Conservation (phyloP, 495 filamentous ascomycete species). For the Durotheca rogersii region DNA sequence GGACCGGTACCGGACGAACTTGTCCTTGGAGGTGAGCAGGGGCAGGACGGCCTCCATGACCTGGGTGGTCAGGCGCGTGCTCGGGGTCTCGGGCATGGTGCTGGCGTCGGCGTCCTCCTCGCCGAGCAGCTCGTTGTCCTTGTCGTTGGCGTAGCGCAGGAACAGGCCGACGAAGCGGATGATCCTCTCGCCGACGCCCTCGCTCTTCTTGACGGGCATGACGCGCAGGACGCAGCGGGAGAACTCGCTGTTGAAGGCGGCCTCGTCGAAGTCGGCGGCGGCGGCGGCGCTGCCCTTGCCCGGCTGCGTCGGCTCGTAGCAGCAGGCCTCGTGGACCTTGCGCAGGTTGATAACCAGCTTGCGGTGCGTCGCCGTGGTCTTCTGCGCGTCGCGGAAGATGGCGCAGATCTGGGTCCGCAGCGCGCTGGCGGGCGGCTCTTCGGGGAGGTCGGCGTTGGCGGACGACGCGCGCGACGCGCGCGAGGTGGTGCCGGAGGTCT, state of each 20-base stretch:
- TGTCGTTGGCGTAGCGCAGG: constrained; percentile 77
- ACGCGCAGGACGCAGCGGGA: constrained; percentile 76
- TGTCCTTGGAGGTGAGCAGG: constrained; percentile 79
- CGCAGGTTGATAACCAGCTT: constrained; percentile 84
- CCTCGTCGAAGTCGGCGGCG: constrained; percentile 66
- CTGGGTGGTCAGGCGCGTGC: constrained; percentile 68
- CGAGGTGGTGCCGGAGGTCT: constrained; percentile 57
- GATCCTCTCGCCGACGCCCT: constrained; percentile 81
- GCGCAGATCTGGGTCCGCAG: constrained; percentile 74
- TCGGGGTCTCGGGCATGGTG: constrained; percentile 75
- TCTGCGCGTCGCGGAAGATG: constrained; percentile 85
- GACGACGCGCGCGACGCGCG: constrained; percentile 63
- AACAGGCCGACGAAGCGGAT: constrained; percentile 85
- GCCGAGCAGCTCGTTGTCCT: constrained; percentile 60
- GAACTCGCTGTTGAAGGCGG: constrained; percentile 85
- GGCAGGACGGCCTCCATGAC: constrained; percentile 69
- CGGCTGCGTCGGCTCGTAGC: constrained; percentile 66
- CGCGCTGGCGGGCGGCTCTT: constrained; percentile 67
- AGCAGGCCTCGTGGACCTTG: constrained; percentile 86
- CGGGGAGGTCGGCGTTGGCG: constrained; percentile 64
- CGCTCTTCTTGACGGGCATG: constrained; percentile 87
- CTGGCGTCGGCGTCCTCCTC: constrained; percentile 58
- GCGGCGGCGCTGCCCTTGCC: constrained; percentile 48
- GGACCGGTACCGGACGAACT: constrained; percentile 83
- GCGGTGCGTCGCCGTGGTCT: constrained; percentile 80